A percentile compares a stretch with the other conserved stretches of the same genome.
Conservation (phyloP, 108 stramenopile genomes). For the Aurantiochytrium sp. region DNA sequence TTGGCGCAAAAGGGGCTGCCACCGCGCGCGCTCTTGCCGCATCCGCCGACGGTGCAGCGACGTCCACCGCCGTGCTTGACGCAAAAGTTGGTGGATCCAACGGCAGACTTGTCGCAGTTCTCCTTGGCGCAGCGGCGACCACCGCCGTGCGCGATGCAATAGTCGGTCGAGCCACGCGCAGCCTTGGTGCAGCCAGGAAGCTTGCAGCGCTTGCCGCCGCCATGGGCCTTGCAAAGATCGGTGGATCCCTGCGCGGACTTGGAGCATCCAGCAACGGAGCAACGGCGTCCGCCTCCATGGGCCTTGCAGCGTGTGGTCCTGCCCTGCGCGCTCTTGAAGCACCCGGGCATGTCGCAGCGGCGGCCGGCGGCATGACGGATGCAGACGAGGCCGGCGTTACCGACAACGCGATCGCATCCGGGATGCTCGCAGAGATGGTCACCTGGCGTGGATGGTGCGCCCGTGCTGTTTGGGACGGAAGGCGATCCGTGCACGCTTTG, state of each 20-base stretch:
- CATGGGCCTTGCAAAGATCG: slow-evolving; percentile 85
- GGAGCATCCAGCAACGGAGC: slow-evolving; percentile 69
- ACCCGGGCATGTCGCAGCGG: slow-evolving; percentile 74
- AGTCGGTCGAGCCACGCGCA: slow-evolving; percentile 85
- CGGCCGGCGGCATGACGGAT: slow-evolving; percentile 93
- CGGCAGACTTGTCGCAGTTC: slow-evolving; percentile 91
- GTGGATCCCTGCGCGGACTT: slow-evolving; percentile 95
- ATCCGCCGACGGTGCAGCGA: slow-evolving; percentile 75
- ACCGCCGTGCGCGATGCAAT: slow-evolving; percentile 94
- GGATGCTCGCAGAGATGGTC: background rate
- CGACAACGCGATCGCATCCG: background rate
- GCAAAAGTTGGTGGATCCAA: slow-evolving; percentile 83
- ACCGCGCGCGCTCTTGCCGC: slow-evolving; percentile 90
- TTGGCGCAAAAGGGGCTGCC: slow-evolving; percentile 83
- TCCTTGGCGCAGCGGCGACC: slow-evolving; percentile 78
- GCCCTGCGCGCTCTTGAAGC: slow-evolving; percentile 90
- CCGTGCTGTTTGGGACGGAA: background rate
- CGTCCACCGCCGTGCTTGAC: slow-evolving; percentile 95
- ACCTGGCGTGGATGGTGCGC: background rate
- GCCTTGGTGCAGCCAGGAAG: slow-evolving; percentile 79
- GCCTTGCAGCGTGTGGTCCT: slow-evolving; percentile 83
- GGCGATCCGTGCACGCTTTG: background rate
- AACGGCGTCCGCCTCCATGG: slow-evolving; percentile 93
- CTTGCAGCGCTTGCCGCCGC: slow-evolving; percentile 84
- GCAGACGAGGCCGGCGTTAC: slow-evolving; percentile 50